Conservation (phyloP, 176 grass and related monocot genomes). For the Zea luxurians region DNA sequence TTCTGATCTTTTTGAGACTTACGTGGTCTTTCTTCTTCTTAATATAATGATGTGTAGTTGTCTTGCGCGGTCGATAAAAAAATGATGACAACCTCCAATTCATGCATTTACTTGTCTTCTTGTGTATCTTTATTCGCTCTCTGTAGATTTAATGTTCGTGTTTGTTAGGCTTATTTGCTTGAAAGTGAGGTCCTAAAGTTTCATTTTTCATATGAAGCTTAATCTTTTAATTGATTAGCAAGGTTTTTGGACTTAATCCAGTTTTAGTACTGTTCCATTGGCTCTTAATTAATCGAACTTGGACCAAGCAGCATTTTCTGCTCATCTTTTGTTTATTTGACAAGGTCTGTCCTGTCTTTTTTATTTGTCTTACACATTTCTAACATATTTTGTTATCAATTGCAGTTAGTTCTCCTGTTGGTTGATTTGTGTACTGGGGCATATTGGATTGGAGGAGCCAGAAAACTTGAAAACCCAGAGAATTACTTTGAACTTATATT, state of each 20-base stretch:
- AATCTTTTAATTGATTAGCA: neutral
- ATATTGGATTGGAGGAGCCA: conserved; percentile 2
- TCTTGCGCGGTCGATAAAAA: too few species aligned
- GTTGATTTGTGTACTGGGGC: conserved; percentile 1
- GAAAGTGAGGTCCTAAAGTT: neutral
- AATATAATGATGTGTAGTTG: too few species aligned
- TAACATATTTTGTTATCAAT: neutral
- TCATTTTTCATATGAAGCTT: neutral
- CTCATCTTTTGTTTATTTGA: neutral
- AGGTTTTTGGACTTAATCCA: neutral
- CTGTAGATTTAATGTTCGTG: neutral
- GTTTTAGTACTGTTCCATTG: neutral
- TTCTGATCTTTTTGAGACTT: too few species aligned
- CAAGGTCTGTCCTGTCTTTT: neutral
- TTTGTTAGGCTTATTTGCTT: conserved; percentile 7
- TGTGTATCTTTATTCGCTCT: neutral
- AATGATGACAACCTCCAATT: neutral
- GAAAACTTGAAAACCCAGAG: neutral
- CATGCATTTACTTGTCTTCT: neutral
- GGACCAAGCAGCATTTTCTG: neutral
- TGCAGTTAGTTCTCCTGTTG: conserved; percentile 20
- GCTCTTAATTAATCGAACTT: neutral
- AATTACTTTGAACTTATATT: conserved; percentile 2
- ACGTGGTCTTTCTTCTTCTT: too few species aligned
- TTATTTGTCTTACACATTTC: neutral